Conservation (phyloP, 1,284 basidiomycete genomes). For the Porogramme epimiltina region DNA sequence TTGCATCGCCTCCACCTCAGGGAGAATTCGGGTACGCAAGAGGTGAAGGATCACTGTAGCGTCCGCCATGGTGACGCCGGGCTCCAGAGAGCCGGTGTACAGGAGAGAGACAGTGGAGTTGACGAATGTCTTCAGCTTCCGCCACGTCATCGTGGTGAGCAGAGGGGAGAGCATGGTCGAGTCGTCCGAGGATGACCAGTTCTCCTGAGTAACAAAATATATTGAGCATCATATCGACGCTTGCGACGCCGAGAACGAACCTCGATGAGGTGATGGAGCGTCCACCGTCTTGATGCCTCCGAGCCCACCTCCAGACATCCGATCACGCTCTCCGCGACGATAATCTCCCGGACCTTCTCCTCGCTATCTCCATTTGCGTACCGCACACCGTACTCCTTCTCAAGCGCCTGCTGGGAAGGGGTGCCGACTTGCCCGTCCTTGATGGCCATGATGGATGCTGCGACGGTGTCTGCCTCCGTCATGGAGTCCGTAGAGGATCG, state of each 20-base stretch:
- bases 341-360: slow-evolving; percentile 26
- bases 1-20: slow-evolving; percentile 44
- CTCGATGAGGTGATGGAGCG: slow-evolving; percentile 33
- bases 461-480: slow-evolving; percentile 30
- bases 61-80: slow-evolving; percentile 24
- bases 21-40: slow-evolving; percentile 48
- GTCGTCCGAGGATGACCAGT: slow-evolving; percentile 45
- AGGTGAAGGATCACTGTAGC: slow-evolving; percentile 40
- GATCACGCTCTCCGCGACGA: slow-evolving; percentile 38
- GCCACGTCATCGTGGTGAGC: slow-evolving; percentile 34
- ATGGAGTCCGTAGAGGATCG: slow-evolving; percentile 20
- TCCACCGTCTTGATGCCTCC: slow-evolving; percentile 31
- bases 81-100: slow-evolving; percentile 19
- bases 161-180: slow-evolving; percentile 32
- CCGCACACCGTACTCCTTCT: slow-evolving; percentile 39
- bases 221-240: neutral
- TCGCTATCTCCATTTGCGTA: slow-evolving; percentile 33
- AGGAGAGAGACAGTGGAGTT: slow-evolving; percentile 41
- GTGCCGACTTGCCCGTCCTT: slow-evolving; percentile 33
- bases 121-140: slow-evolving; percentile 42
- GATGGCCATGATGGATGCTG: slow-evolving; percentile 32
- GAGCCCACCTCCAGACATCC: slow-evolving; percentile 38
- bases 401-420: slow-evolving; percentile 32
- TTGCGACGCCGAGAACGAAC: slow-evolving; percentile 20
- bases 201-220: slow-evolving; percentile 36